Base-by-base conservation (phyloP, 208 protist species). In the Trypanosoma grayi region DNA sequence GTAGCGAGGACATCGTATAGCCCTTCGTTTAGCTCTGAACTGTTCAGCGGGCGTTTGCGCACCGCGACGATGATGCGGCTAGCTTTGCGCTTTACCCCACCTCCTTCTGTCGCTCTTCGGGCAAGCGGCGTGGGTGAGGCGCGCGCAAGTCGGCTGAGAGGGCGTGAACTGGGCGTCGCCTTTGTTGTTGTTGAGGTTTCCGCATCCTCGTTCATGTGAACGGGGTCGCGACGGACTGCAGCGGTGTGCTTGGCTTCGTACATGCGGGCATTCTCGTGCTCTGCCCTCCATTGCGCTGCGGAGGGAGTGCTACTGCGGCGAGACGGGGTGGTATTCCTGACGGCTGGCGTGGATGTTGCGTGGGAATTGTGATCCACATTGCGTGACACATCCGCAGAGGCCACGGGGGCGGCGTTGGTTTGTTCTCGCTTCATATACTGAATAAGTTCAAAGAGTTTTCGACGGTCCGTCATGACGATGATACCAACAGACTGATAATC, bases 361-460 rank as follows among this genome's bases (percentile, higher is more conserved):
- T 58, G 62, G 33, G 53, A 46, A 34, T 48, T 60, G 52, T 25
- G 28, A 31, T 74, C 48, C 10, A 46, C 50, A 20, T 59, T 62
- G 44, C 56, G 50, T 30, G 40, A 52, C 30, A 51, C 54, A 16
- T 70, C 62, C 18, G 18, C 40, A 1, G 54, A 16, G 25, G 10
- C 39, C n/a, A n/a, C n/a, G 7, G 55, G 36, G 14, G 66, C 57
- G 27, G 54, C 50, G 34, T 46, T 59, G 10, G 74, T 47, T 51
- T 80, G 76, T 34, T 90, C 89, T 47, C 86, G 76, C 74, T 95
- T 95, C 50, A 97, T 74, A 24, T 78, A 81, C 61, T 96, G 90
- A 57, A 97, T 97, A 22, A 97, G 77, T 62, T 96, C 89, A 62
- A 97, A 97, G 13, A 97, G 81, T 70, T 95, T 96, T 7, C 90